A percentile compares a stretch with the other conserved stretches of the same genome.
These are phyloP conservation scores for Galerina sulciceps DNA, from an alignment of 768 basidiomycete species.

Conservation along the genomic window DNA sequence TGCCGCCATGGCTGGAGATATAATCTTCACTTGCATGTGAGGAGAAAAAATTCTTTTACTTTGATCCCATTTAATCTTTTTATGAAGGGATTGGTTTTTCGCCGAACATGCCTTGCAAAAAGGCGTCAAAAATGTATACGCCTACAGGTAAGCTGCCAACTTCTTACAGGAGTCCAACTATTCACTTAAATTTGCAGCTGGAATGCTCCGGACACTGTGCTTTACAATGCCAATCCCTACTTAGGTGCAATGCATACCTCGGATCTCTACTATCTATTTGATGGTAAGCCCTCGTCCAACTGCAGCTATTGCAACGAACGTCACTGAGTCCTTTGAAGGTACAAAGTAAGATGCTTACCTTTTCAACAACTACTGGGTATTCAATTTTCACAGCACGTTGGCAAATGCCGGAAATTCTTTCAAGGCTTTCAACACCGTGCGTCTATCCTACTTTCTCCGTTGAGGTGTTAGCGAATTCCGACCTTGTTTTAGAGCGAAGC, in stretches of 20 bases:
- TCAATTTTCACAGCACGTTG: slow-evolving; percentile 22
- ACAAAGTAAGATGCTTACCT: slow-evolving; percentile 27
- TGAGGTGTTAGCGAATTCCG: no score
- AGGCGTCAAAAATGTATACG: slow-evolving; percentile 36
- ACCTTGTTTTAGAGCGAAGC: slow-evolving; percentile 35
- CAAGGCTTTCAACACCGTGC: slow-evolving; percentile 39
- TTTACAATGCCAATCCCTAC: slow-evolving; percentile 38
- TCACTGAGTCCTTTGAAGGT: slow-evolving; percentile 10
- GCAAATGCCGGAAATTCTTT: slow-evolving; percentile 39
- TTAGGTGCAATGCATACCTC: slow-evolving; percentile 47
- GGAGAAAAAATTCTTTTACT: slow-evolving; percentile 4
- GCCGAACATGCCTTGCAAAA: slow-evolving; percentile 33
- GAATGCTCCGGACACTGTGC: slow-evolving; percentile 46
- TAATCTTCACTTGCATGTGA: slow-evolving; percentile 48
- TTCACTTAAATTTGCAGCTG: slow-evolving; percentile 30
- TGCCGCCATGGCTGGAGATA: slow-evolving; percentile 43
- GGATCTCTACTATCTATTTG: slow-evolving; percentile 46
- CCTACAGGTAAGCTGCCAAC: slow-evolving; percentile 31
- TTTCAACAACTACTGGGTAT: neutral
- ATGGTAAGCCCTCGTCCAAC: slow-evolving; percentile 30
- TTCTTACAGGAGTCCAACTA: neutral
- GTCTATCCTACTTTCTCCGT: neutral
- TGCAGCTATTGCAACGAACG: neutral
- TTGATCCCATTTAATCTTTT: neutral
- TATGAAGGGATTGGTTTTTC: slow-evolving; percentile 41